Evolutionary conservation across 805 yeast genomes (phyloP).

Genomic region (Lachancea sp.): DNA sequence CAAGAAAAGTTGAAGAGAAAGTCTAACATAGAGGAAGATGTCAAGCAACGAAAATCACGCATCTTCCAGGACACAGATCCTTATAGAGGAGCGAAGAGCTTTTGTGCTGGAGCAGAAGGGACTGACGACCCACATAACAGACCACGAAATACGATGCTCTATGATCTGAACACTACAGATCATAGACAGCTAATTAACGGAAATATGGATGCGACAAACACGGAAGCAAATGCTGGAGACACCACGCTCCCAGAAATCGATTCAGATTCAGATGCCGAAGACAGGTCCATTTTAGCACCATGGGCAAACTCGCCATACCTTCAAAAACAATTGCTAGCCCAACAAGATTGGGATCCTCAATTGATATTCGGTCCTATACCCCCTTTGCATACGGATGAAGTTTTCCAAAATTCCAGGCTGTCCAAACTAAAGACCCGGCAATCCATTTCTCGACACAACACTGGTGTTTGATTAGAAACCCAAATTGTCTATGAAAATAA

Average conservation of each 20-base stretch:
- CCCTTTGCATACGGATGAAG: slow-evolving; percentile 60
- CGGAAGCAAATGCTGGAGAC: slow-evolving; percentile 6
- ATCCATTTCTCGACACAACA: slow-evolving; percentile 25
- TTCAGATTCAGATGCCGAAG: slow-evolving; percentile 48
- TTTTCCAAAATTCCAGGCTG: slow-evolving; percentile 47
- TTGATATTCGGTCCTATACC: slow-evolving; percentile 70
- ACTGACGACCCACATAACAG: neutral
- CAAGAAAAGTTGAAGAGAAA: slow-evolving; percentile 25
- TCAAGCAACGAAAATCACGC: slow-evolving; percentile 16
- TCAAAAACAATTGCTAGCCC: slow-evolving; percentile 37
- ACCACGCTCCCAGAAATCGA: slow-evolving; percentile 41
- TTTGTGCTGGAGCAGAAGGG: neutral
- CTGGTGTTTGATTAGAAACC: neutral
- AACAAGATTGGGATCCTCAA: slow-evolving; percentile 57
- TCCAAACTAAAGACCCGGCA: slow-evolving; percentile 48
- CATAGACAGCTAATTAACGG: slow-evolving; percentile 25
- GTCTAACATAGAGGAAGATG: slow-evolving; percentile 24
- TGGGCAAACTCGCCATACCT: slow-evolving; percentile 63
- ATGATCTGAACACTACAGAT: slow-evolving; percentile 28
- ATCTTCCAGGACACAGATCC: slow-evolving; percentile 5
- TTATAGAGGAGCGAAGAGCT: neutral
- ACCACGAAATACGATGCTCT: slow-evolving; percentile 15
- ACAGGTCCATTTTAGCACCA: slow-evolving; percentile 43
- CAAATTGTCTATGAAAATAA: neutral
- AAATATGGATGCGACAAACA: slow-evolving; percentile 4